Evolutionary conservation across 306 rosid species (phyloP), one percentile per base, ranked within the genome.

Genomic region (Lupinus albus): DNA sequence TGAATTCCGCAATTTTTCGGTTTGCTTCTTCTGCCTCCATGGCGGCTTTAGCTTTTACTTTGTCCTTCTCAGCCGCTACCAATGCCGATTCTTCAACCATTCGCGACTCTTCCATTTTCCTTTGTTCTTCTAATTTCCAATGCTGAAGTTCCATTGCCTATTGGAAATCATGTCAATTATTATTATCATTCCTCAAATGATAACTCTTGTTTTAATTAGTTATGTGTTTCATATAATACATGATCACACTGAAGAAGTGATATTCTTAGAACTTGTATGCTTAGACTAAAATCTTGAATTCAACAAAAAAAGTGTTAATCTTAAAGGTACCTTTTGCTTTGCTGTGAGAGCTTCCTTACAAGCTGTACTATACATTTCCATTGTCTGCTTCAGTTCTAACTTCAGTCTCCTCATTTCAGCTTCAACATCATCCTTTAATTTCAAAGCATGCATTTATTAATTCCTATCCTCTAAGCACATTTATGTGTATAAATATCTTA

Each of bases 301-400:
- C n/a, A n/a, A n/a, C n/a, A n/a, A n/a, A n/a, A n/a, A n/a, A n/a
- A n/a, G n/a, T n/a, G n/a, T 61, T 28, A 60, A 42, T 70, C 13
- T 39, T 9, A 5, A 21, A 35, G 45, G 18, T 72, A 92, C 97
- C 92, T 78, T 86, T 46, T 84, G 78, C 72, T 81, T 79, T 13
- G 93, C 93, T 9, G 77, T 47, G 20, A 82, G 72, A 25, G 90
- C 97, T 84, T 89, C 96, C 78, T 74, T 83, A 84, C 97, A 89
- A 42, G 94, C 98, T 13, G 93, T 51, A 53, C 81, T 86, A 50
- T 89, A 93, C 97, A 93, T 73, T 32, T 89, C 97, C 95, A 85
- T 88, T 15, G 97, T 89, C 67, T 87, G 93, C 81, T 85, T 83
- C 59, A 93, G 87, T 81, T 93, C 98, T 59, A 83, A 75, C 80